Base-by-base conservation (phyloP, 176 grass and related monocot species). In the Guadua angustifolia region DNA sequence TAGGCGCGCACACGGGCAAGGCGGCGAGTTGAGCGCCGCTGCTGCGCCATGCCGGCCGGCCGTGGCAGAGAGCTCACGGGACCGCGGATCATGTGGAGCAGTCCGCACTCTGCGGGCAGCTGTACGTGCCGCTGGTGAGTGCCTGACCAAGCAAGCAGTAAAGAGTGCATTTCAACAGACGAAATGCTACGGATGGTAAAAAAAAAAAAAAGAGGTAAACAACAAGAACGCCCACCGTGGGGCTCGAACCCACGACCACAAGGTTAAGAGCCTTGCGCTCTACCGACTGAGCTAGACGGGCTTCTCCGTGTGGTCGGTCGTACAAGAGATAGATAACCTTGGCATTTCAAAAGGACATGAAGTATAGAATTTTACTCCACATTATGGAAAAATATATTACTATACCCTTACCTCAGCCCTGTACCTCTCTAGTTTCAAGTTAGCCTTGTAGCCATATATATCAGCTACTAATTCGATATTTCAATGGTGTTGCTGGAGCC, bases 181-280 rank as follows among this genome's bases (percentile, higher is more conserved):
- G 29, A 29, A 29, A 29, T n/a, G 29, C 29, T 29, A 29, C 29
- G 29, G 29, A 29, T 29, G 29, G 29, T 29, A 29, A 29, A 29
- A 40, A 6, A 40, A 40, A 40, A 40, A 29, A 29, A 29, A 40
- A 6, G 7, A 40, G 7, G 7, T 12, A 12, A 13, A 5, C 7
- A 0, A 1, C 6, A 40, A 3, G 7, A 8, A n/a, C 87, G 71
- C 86, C 84, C 90, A 92, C 85, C 82, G 82, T 92, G 78, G 82
- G 78, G 85, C 90, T 88, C 85, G 85, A 92, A 95, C 93, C 88
- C 82, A 83, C 79, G 85, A 86, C 88, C 82, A 83, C 79, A 88
- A 86, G 79, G 73, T 67, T 84, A 89, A 40, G 39, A 40, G 39
- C 39, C 39, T 40, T 38, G 74, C 55, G 29, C 36, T 55, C 74